Percentiles rank a stretch among this genome's conserved stretches.
These are phyloP conservation scores for Colletotrichum lentis DNA, from an alignment of 2,329 filamentous ascomycete species.

Conservation along the genomic window DNA sequence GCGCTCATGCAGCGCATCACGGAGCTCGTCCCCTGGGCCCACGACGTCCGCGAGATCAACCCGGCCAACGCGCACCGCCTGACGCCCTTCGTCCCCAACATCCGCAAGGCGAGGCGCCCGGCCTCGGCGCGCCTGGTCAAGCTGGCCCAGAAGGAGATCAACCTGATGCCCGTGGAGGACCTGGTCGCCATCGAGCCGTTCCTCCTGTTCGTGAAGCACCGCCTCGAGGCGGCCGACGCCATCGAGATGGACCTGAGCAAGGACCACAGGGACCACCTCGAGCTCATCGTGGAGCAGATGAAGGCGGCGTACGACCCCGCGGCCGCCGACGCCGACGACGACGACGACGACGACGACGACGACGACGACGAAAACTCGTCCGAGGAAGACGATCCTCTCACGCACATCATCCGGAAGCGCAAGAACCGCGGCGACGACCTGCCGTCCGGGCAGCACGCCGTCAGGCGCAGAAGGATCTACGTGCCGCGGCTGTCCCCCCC, in stretches of 20 bases:
- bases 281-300: not conserved
- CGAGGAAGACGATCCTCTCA: not conserved
- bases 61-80: slow-evolving; percentile 1
- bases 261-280: not conserved
- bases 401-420: slow-evolving; percentile 4
- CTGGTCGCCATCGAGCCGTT: not conserved
- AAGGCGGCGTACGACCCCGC: not conserved
- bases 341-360: too few relatives aligned
- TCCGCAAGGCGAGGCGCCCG: slow-evolving; percentile 13
- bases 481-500: not conserved
- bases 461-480: not conserved
- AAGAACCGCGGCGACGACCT: not conserved
- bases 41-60: not conserved
- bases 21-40: not conserved
- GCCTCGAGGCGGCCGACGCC: not conserved
- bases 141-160: slow-evolving; percentile 29
- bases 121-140: slow-evolving; percentile 13
- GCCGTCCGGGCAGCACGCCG: not conserved
- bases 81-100: slow-evolving; percentile 4
- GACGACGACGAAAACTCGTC: not conserved
- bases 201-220: not conserved
- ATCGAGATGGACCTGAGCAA: not conserved
- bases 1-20: not conserved
- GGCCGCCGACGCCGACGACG: too few relatives aligned
- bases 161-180: slow-evolving; percentile 1